phyloP scores from a whole-genome alignment of 352 stramenopile genomes.

The Phytopythium boreale region DNA sequence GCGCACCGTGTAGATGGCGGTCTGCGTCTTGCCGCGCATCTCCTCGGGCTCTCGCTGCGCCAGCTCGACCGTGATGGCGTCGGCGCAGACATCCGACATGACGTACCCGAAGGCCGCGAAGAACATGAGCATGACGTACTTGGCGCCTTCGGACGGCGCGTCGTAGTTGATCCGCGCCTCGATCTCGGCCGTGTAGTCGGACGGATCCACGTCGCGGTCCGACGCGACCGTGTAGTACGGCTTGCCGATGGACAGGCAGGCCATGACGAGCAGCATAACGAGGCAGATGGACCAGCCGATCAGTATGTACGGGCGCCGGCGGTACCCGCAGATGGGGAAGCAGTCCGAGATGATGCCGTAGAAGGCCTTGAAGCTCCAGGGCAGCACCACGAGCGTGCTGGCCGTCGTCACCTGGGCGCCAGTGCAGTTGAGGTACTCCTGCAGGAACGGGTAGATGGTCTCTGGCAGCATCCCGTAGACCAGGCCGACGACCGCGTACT shows the following conservation, averaged over 20 bases:
- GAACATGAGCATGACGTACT: slow-evolving; percentile 70
- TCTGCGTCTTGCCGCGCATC: slow-evolving; percentile 36
- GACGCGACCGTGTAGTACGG: slow-evolving; percentile 43
- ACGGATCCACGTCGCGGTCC: slow-evolving; percentile 11
- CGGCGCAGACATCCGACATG: slow-evolving; percentile 68
- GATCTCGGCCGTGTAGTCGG: slow-evolving; percentile 23
- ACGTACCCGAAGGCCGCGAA: slow-evolving; percentile 69
- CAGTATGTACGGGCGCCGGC: slow-evolving; percentile 74
- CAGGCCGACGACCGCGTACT: slow-evolving; percentile 50
- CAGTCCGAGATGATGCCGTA: slow-evolving; percentile 82
- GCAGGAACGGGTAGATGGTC: slow-evolving; percentile 54
- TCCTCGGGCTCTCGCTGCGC: slow-evolving; percentile 40
- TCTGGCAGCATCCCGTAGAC: slow-evolving; percentile 43
- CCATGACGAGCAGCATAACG: slow-evolving; percentile 42
- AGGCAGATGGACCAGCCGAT: slow-evolving; percentile 55
- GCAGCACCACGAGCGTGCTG: slow-evolving; percentile 27
- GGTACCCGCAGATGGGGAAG: slow-evolving; percentile 72
- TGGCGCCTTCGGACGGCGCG: slow-evolving; percentile 29
- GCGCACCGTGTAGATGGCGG: slow-evolving; percentile 39
- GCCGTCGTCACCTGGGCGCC: slow-evolving; percentile 29
- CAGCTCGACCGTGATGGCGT: slow-evolving; percentile 45
- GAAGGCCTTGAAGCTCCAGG: slow-evolving; percentile 68
- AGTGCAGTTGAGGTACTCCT: slow-evolving; percentile 45
- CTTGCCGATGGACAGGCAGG: slow-evolving; percentile 27
- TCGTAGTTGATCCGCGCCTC: slow-evolving; percentile 27